Base-by-base conservation (phyloP, 2,329 filamentous ascomycete genomes). In the Rutstroemia sp. region DNA sequence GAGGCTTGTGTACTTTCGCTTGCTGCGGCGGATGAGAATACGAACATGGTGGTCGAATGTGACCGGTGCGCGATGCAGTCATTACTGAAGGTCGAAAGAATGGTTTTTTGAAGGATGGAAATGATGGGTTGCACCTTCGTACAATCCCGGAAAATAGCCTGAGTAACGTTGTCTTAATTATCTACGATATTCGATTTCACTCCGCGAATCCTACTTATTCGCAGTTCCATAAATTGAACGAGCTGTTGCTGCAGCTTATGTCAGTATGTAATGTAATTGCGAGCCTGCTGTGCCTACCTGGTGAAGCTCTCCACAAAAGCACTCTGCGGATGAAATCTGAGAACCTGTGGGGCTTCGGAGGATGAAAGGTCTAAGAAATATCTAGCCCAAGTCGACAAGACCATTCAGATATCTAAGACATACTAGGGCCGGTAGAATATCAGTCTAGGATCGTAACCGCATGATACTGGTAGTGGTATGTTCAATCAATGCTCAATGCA, bases 21-120 rank as follows among this genome's bases (percentile, higher is more conserved):
- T 51, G 53, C 19, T 44, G 53, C 46, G 23, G 46, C 46, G 53
- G 46, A 55, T 55, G 37, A 50, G 53, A 55, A 55, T 55, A 55
- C 46, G 46, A 55, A 51, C 53, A 23, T 18, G 38, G 53, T 37
- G 46, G 42, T 44, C 37, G 50, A 55, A 44, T 55, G 14, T 34
- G 37, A 44, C 53, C 21, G 14, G 34, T 54, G 52, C n/a, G 45
- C 49, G 45, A 34, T 49, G 25, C 25, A 37, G 21, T 27, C 12
- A 38, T 38, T 30, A 54, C 23, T 54, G 18, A 42, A 54, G 52
- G 52, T 42, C 49, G 52, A 12, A 23, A 23, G 30, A 34, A 34
- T 34, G 12, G 30, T 34, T 14, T 54, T 8, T 34, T 54, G 25
- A 50, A 54, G 52, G 52, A 50, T 54, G 52, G 42, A 46, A 23